Evolutionary conservation across 192 early-diverging fungal genomes (phyloP).

Genomic region (Backusella macrospora): DNA sequence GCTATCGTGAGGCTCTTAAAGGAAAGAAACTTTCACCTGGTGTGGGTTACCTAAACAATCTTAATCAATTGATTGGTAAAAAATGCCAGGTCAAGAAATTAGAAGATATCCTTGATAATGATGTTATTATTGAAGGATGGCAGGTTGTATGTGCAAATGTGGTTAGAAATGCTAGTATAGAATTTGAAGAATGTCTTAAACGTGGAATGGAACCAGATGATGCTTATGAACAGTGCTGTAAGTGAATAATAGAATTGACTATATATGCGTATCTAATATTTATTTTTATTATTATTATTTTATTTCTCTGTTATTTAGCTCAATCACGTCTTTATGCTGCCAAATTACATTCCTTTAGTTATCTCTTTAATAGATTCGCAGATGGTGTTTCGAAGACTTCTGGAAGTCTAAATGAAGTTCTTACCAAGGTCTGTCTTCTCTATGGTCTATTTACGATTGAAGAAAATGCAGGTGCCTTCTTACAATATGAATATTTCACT

Average conservation of each 20-base stretch:
- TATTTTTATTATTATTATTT: background rate
- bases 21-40: slow-evolving; percentile 80
- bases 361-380: slow-evolving; percentile 81
- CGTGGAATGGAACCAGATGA: slow-evolving; percentile 73
- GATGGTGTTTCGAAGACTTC: slow-evolving; percentile 72
- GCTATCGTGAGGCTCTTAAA: slow-evolving; percentile 66
- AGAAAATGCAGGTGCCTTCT: slow-evolving; percentile 84
- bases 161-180: slow-evolving; percentile 78
- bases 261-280: background rate
- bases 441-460: slow-evolving; percentile 85
- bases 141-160: slow-evolving; percentile 81
- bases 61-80: slow-evolving; percentile 50
- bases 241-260: background rate
- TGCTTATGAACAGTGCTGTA: slow-evolving; percentile 83
- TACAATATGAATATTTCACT: slow-evolving; percentile 84
- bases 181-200: slow-evolving; percentile 70
- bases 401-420: slow-evolving; percentile 59
- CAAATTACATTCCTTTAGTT: slow-evolving; percentile 82
- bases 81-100: slow-evolving; percentile 52
- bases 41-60: slow-evolving; percentile 72
- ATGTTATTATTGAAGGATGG: slow-evolving; percentile 77
- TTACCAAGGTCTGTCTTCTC: slow-evolving; percentile 73
- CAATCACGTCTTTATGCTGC: slow-evolving; percentile 82
- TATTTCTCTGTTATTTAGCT: slow-evolving; percentile 24
- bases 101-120: slow-evolving; percentile 56